These are phyloP conservation scores for Stachybotrys echinatus DNA, from an alignment of 2,329 filamentous ascomycete genomes.

Conservation along the genomic window DNA sequence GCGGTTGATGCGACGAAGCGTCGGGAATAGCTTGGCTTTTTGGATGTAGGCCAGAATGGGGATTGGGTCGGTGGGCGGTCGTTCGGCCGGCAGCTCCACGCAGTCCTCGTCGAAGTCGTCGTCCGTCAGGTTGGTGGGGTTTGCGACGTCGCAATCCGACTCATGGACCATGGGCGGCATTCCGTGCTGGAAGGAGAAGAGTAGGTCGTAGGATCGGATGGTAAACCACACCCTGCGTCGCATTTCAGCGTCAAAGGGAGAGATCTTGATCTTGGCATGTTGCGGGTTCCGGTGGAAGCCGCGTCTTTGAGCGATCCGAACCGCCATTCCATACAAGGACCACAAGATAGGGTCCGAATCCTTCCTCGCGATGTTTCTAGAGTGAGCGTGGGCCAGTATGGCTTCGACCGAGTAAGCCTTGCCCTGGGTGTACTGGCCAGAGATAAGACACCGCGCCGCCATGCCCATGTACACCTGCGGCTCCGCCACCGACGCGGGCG, in stretches of 20 bases:
- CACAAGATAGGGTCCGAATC: constrained; percentile 40
- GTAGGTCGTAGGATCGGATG: constrained; percentile 39
- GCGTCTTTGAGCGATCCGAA: constrained; percentile 44
- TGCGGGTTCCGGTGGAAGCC: constrained; percentile 46
- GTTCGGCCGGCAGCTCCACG: constrained; percentile 33
- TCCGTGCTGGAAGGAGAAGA: constrained; percentile 48
- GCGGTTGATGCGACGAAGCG: constrained; percentile 36
- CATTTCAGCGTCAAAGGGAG: constrained; percentile 46
- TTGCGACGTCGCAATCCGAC: constrained; percentile 39
- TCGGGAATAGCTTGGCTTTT: constrained; percentile 25
- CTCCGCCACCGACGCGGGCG: constrained; percentile 13
- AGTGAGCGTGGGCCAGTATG: constrained; percentile 38
- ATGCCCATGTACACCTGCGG: constrained; percentile 26
- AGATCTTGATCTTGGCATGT: constrained; percentile 32
- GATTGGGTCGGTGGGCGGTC: constrained; percentile 36
- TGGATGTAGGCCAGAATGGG: constrained; percentile 35
- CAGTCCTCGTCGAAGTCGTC: constrained; percentile 46
- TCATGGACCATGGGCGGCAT: constrained; percentile 44
- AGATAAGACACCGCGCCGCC: constrained; percentile 40
- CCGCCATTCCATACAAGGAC: constrained; percentile 40
- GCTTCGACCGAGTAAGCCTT: constrained; percentile 43
- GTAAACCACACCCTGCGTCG: constrained; percentile 44
- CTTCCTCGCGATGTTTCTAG: constrained; percentile 32
- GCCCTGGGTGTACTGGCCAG: constrained; percentile 41
- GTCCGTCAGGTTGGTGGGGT: constrained; percentile 42